phyloP scores from a whole-genome alignment of 2,329 filamentous ascomycete species.

The Fusarium coicis region DNA sequence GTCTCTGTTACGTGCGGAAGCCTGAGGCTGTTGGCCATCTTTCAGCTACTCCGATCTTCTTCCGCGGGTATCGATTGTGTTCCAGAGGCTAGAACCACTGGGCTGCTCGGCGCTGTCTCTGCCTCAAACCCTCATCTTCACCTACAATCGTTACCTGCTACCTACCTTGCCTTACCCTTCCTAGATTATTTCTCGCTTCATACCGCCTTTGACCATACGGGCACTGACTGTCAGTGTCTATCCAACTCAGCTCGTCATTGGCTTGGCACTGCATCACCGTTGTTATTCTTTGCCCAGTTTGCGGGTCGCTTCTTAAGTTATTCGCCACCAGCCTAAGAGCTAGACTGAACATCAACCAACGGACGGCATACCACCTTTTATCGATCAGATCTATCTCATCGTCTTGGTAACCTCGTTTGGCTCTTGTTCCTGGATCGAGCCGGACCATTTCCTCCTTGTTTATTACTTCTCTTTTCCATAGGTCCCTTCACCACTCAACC shows the following conservation, averaged over 20 bases:
- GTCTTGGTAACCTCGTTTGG: slow-evolving; percentile 18
- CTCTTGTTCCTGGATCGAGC: slow-evolving; percentile 5
- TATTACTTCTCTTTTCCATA: not conserved
- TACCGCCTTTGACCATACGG: not conserved
- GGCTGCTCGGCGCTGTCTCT: not conserved
- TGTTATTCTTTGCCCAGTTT: slow-evolving; percentile 18
- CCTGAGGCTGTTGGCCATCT: slow-evolving; percentile 16
- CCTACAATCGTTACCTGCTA: not conserved
- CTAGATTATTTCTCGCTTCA: not conserved
- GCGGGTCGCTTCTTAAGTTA: slow-evolving; percentile 6
- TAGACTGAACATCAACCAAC: slow-evolving; percentile 13
- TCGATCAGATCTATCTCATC: slow-evolving; percentile 1
- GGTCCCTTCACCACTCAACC: not conserved
- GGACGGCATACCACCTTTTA: slow-evolving; percentile 18
- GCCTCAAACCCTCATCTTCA: not conserved
- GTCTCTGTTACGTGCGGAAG: slow-evolving; percentile 17
- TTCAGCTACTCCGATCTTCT: slow-evolving; percentile 33
- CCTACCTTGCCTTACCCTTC: slow-evolving; percentile 4
- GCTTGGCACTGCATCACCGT: slow-evolving; percentile 30
- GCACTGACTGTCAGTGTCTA: slow-evolving; percentile 4
- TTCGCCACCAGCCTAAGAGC: slow-evolving; percentile 34
- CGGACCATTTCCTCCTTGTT: slow-evolving; percentile 1
- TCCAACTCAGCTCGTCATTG: not conserved
- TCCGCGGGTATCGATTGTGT: slow-evolving; percentile 35
- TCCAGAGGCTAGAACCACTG: slow-evolving; percentile 21